Evolutionary conservation across 257 asterid genomes (phyloP).

Genomic region (Paulownia fortunei): DNA sequence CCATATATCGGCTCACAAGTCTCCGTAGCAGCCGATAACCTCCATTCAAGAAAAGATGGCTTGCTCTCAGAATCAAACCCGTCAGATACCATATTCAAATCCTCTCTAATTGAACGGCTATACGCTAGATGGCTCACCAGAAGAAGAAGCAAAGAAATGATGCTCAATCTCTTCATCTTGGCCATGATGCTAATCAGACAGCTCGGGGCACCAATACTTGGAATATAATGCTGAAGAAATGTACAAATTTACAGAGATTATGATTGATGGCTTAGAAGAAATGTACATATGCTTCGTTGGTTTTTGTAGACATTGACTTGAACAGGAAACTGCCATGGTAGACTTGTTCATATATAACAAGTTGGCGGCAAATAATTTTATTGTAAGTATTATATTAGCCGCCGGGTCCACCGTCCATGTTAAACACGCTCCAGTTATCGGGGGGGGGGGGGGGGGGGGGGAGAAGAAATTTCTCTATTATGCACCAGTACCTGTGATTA

Average conservation of each 20-base stretch:
- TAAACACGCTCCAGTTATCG: not conserved
- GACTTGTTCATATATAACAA: not conserved
- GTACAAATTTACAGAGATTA: not conserved
- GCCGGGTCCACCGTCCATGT: constrained; percentile 8
- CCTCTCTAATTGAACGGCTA: constrained; percentile 49
- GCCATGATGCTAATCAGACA: constrained; percentile 6
- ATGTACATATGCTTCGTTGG: not conserved
- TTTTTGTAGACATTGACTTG: constrained; percentile 12
- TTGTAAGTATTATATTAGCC: constrained; percentile 10
- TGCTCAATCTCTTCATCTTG: constrained; percentile 32
- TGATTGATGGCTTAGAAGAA: not conserved
- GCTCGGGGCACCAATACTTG: not conserved
- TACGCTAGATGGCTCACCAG: constrained; percentile 27
- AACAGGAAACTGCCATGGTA: not conserved
- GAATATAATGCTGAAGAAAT: not conserved
- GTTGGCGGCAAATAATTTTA: not conserved
- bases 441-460: no score
- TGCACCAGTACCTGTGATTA: no score
- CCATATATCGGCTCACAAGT: constrained; percentile 61
- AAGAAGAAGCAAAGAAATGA: constrained; percentile 37
- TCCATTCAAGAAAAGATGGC: constrained; percentile 30
- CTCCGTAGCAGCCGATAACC: constrained; percentile 33
- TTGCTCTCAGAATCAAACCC: constrained; percentile 1
- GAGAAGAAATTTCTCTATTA: no score
- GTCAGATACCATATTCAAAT: constrained; percentile 28